Base-by-base conservation (phyloP, 1,284 basidiomycete genomes). In the Tetrapyrgos nigripes region DNA sequence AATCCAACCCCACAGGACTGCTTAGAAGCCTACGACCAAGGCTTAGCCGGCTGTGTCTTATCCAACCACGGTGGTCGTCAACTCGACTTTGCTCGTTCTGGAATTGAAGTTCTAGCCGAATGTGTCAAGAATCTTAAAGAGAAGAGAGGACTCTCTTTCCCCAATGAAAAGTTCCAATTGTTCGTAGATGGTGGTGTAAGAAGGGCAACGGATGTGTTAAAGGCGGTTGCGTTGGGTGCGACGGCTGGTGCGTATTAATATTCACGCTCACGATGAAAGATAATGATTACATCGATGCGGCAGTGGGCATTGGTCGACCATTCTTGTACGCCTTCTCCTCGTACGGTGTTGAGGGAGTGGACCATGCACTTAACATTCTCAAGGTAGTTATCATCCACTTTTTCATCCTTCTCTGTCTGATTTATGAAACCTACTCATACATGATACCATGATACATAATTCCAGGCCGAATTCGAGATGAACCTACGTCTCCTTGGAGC, bases 61-160 rank as follows among this genome's bases (percentile, higher is more conserved):
- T 94, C 92, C 8, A 97, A 97, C 71, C 95, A 97, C 68, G 94
- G 94, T 29, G 94, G 96, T 37, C 88, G 96, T 6, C 95, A 97
- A 74, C 82, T 97, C 49, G 96, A 98, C 70, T 95, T 93, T 69
- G 87, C 95, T 8, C 90, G 93, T 21, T 95, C 94, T 1, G 95
- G 94, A 5, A 85, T 98, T 59, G 94, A 97, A 70, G 82, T 97
- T 19, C 85, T 98, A 10, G 92, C 91, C 2, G 94, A 96, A 70
- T 95, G 97, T 21, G 90, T 94, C 14, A 73, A 77, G 6, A 87
- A 90, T 58, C 83, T 98, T 21, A 86, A 86, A 61, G 81, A 84
- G 66, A 83, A 86, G 50, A 84, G 93, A 28, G 85, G 85, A 0
- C 61, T 88, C 35, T 73, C 66, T 13, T 88, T 89, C 70, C 90